Base-by-base conservation (phyloP, 2,329 filamentous ascomycete genomes). In the Triangularia verruculosa region DNA sequence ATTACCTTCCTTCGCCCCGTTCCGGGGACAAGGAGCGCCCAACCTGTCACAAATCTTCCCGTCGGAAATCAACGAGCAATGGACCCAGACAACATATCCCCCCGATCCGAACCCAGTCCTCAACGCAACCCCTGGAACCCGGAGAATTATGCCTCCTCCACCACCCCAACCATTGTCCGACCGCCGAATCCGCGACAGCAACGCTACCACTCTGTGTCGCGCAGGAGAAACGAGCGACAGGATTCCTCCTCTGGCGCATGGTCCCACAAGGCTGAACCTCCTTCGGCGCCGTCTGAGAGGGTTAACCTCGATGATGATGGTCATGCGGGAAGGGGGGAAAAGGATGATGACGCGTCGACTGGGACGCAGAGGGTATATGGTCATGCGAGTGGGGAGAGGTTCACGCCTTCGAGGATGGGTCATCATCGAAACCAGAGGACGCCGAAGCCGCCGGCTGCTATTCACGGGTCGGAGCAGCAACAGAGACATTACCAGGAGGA, bases 241-340 rank as follows among this genome's bases (percentile, higher is more conserved):
- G 32, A 27, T 9, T 59, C 57, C 2, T 59, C 57, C 7, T 59
- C 57, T 2, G 57, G 39, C 9, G 34, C 34, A 2, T 59, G 57
- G 57, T 59, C 57, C 15, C 57, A 59, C 12, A 59, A 52, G 7
- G 57, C 57, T 4, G 57, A 59, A 17, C 57, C 57, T 2, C 57
- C 57, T 24, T 59, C 57, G 6, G 39, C 34, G 22, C 34, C 57
- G 17, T 47, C 39, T 17, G 39, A 47, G 39, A 47, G 39, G 39
- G 39, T 9, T n/a, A 47, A 20, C 6, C 15, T 39, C 13, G n/a
- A 20, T 47, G 39, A 47, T 47, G 39, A 20, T 9, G 34, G 34
- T 43, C 13, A 15, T 4, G 34, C 15, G 4, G n/a, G 34, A 17
- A 17, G 34, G 13, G 7, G 39, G 22, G 25, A 59, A 24, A 24